These are phyloP conservation scores for Salix arbutifolia DNA, from an alignment of 345 rosid genomes.

Conservation along the genomic window DNA sequence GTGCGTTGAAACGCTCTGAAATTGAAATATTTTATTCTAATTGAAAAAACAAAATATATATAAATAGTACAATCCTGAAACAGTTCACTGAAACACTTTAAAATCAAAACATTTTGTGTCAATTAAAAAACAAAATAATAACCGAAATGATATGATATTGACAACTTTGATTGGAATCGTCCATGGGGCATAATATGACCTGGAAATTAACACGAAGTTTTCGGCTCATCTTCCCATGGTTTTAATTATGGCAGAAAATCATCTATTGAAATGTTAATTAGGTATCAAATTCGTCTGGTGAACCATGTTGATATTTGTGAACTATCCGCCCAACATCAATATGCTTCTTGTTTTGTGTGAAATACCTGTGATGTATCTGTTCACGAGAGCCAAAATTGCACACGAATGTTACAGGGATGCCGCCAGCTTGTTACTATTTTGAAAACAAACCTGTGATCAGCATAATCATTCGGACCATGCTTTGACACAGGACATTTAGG, in stretches of 20 bases:
- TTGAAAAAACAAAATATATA: too few relatives aligned
- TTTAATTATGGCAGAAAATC: neutral
- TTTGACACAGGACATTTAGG: neutral
- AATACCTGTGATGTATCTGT: too few relatives aligned
- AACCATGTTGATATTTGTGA: neutral
- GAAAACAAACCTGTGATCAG: neutral
- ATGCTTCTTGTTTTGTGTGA: neutral
- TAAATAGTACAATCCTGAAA: too few relatives aligned
- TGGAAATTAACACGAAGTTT: neutral
- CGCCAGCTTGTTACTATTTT: too few relatives aligned
- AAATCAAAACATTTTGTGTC: too few relatives aligned
- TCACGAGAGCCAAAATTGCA: neutral
- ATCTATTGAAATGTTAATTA: neutral
- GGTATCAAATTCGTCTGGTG: neutral
- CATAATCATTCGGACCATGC: neutral
- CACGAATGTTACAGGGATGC: neutral
- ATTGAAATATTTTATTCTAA: too few relatives aligned
- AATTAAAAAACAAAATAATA: too few relatives aligned
- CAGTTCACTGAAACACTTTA: too few relatives aligned
- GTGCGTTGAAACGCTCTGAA: too few relatives aligned
- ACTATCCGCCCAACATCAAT: neutral
- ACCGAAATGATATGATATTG: too few relatives aligned
- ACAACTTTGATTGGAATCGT: neutral
- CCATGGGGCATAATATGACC: neutral
- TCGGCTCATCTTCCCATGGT: neutral